phyloP scores from a whole-genome alignment of 495 filamentous ascomycete species.

The Thozetella sp. region DNA sequence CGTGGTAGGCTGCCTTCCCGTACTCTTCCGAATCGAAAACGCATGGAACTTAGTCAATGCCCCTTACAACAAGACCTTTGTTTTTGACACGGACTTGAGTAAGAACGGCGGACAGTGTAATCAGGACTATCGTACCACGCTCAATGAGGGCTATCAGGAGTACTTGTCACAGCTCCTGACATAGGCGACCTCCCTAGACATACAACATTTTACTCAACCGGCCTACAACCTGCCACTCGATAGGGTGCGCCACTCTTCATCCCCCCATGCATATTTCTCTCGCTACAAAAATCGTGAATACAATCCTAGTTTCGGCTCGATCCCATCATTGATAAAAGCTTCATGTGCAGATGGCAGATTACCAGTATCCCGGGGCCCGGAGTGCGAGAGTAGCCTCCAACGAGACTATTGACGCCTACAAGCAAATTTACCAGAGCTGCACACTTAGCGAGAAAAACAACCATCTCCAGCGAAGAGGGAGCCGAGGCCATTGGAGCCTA shows the following conservation, averaged over 20 bases:
- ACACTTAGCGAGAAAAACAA: slow-evolving; percentile 40
- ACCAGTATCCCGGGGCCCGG: too few species aligned
- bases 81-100: slow-evolving; percentile 16
- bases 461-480: slow-evolving; percentile 46
- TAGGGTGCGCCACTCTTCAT: slow-evolving; percentile 40
- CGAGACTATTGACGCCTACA: too few species aligned
- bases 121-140: slow-evolving; percentile 21
- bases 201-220: slow-evolving; percentile 45
- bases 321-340: too few species aligned
- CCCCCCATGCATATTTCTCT: background rate
- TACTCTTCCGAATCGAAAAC: slow-evolving; percentile 32
- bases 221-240: slow-evolving; percentile 51
- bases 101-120: slow-evolving; percentile 16
- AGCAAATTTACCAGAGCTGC: too few species aligned
- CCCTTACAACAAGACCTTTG: slow-evolving; percentile 15
- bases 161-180: slow-evolving; percentile 28
- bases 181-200: slow-evolving; percentile 34
- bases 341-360: too few species aligned
- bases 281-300: background rate
- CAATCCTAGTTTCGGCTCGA: slow-evolving; percentile 25
- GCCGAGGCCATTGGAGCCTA: too few species aligned
- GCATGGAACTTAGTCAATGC: slow-evolving; percentile 25
- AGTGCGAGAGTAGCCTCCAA: too few species aligned
- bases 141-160: slow-evolving; percentile 20
- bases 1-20: slow-evolving; percentile 33